Percentiles rank a stretch among this genome's conserved stretches.
phyloP scores from a whole-genome alignment of 2,329 filamentous ascomycete genomes.

The Thielaviopsis punctulata region DNA sequence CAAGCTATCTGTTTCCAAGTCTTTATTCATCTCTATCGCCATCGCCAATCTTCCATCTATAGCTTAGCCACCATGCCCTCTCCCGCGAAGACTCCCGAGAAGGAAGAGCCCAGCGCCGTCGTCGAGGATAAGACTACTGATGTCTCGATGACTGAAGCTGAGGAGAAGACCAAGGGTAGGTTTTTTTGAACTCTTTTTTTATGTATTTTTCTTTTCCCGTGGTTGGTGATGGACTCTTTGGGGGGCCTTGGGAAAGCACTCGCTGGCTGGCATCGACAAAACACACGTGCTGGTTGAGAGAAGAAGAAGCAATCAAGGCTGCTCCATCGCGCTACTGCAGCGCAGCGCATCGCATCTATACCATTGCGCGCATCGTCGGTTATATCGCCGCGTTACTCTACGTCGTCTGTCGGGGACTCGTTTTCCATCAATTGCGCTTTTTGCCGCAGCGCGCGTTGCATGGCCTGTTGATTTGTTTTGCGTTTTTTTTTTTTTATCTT shows the following conservation, averaged over 20 bases:
- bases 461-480: too few species aligned
- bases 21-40: neutral
- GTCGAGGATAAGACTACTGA: slow-evolving; percentile 12
- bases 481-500: neutral
- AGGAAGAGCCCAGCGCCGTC: slow-evolving; percentile 12
- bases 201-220: neutral
- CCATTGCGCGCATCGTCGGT: neutral
- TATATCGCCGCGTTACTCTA: neutral
- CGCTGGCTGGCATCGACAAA: neutral
- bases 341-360: neutral
- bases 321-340: neutral
- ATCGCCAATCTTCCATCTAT: neutral
- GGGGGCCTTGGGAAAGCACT: too few species aligned
- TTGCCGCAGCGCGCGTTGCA: neutral
- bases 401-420: neutral
- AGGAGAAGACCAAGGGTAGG: slow-evolving; percentile 14
- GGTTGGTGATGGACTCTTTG: neutral
- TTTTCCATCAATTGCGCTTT: slow-evolving; percentile 6
- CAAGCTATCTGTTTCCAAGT: neutral
- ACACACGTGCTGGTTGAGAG: neutral
- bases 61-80: slow-evolving; percentile 10
- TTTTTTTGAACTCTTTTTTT: neutral
- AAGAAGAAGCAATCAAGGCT: too few species aligned
- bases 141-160: slow-evolving; percentile 16
- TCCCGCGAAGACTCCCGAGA: slow-evolving; percentile 11